Evolutionary conservation across 495 filamentous ascomycete species (phyloP), one percentile per base, ranked within the genome.

Genomic region (Parathielavia hyrcaniae): DNA sequence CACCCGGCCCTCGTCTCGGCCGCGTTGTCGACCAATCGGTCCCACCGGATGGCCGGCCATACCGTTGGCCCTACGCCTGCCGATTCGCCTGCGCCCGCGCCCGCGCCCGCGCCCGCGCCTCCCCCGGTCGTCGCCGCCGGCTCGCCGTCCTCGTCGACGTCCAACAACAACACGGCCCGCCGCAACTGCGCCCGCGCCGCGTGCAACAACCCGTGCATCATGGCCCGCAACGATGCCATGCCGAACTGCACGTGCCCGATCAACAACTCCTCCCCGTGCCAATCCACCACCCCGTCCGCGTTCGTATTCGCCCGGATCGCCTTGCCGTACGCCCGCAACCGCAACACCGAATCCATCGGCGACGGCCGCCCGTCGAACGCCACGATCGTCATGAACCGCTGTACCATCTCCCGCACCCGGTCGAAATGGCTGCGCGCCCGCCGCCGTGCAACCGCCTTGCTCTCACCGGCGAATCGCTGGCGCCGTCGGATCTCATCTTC

Each of bases 1-100:
- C 48, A 38, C 48, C 48, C 48, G 17, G 48, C 17, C 34, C 19
- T 50, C 32, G 48, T 50, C 48, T 50, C 48, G 34, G 48, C 48
- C 48, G 48, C 48, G 32, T 50, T 50, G 8, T 50, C 48, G 1
- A 50, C 48, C 48, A 50, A 50, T 30, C 32, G 30, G 32, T 50
- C 48, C 48, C n/a, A 50, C 48, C 14, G n/a, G 48, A 50, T 50
- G n/a, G 48, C 32, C 9, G 32, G 48, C 48, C 32, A 50, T 13
- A 30, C 32, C 17, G 32, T 50, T 16, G 48, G 23, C 46, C 46
- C 26, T n/a, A n/a, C n/a, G n/a, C n/a, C n/a, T n/a, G 10, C 41
- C 13, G 14, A 8, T 5, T 9, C 9, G 2, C 19, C 36, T 22
- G n/a, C 20, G n/a, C n/a, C n/a, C n/a, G n/a, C n/a, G n/a, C n/a